Evolutionary conservation across 2,329 filamentous ascomycete species (phyloP).

Genomic region (Pestalotiopsis sp.): DNA sequence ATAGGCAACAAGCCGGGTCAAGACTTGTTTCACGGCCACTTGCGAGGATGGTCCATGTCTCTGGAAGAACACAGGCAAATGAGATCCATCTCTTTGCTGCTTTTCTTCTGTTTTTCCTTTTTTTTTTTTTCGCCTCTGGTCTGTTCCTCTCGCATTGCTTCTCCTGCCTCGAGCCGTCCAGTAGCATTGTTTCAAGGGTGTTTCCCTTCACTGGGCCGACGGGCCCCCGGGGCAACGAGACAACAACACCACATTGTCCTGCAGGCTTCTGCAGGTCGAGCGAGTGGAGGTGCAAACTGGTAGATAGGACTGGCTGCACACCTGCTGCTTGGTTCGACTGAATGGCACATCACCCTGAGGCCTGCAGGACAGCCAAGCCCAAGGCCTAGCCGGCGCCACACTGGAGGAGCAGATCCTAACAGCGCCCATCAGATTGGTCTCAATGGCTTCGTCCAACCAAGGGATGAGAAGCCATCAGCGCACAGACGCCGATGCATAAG

Average conservation of each 20-base stretch:
- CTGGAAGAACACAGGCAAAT: not conserved
- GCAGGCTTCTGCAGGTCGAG: constrained; percentile 3
- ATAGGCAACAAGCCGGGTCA: constrained; percentile 1
- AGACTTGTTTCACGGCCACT: constrained; percentile 6
- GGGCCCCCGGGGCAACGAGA: not conserved
- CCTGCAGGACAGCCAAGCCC: constrained; percentile 13
- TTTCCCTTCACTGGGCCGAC: constrained; percentile 8
- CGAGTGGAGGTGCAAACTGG: constrained; percentile 14
- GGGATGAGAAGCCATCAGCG: constrained; percentile 15
- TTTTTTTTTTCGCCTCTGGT: not conserved
- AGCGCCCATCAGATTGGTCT: constrained; percentile 17
- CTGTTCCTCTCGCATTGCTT: not conserved
- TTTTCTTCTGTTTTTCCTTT: not conserved
- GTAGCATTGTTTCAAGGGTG: constrained; percentile 4
- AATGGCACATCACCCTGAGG: constrained; percentile 11
- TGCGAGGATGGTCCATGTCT: constrained; percentile 12
- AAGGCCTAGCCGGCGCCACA: constrained; percentile 22
- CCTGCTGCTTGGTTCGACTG: not conserved
- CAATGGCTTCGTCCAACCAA: constrained; percentile 21
- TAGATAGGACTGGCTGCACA: not conserved
- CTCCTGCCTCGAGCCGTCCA: not conserved
- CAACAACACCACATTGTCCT: constrained; percentile 4
- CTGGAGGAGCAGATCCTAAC: constrained; percentile 20
- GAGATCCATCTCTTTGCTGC: not conserved
- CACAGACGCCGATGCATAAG: constrained; percentile 21